Evolutionary conservation across 805 yeast genomes (phyloP), one percentile per base, ranked within the genome.

Genomic region (Candida chauliodis): DNA sequence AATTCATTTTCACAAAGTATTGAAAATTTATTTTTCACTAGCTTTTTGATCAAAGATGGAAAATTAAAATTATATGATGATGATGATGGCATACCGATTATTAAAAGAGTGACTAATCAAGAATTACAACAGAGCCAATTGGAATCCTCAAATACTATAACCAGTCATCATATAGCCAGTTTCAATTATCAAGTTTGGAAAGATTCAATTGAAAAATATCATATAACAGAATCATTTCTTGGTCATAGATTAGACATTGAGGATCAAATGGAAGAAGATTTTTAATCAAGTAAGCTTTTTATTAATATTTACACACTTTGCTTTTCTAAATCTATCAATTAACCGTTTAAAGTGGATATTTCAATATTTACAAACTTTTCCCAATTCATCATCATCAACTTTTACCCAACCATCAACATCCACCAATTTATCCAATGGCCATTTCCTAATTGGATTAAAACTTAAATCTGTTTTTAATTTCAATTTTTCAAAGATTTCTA

Each of bases 21-120:
- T 2, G 97, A 91, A 56, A 88, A 87, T 53, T 60, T 91, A 50
- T 90, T 90, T 51, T 85, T 81, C 51, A 73, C 86, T 0, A 84
- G 95, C 54, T 89, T 90, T 51, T 61, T 91, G 31, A 76, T 88
- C 2, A 76, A 81, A 49, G 95, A 86, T 50, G 89, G 85, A 0
- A 76, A 69, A 47, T 58, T 88, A 24, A 61, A 66, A 17, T 48
- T 88, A 16, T 76, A 52, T 25, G 39, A 68, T n/a, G 70, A 68
- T 32, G 79, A 75, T 40, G 64, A 62, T 3, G 70, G 71, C n/a
- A 69, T 54, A 15, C 73, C 73, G 0, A 65, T 63, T 40, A 73
- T 81, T 1, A 56, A 63, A 21, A 53, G 69, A 20, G 57, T 66
- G 9, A 49, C 48, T 2, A 43, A 52, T 5, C 49, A 42, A 16